Base-by-base conservation (phyloP, 192 early-diverging fungal genomes). In the Coemansia nantahalensis region DNA sequence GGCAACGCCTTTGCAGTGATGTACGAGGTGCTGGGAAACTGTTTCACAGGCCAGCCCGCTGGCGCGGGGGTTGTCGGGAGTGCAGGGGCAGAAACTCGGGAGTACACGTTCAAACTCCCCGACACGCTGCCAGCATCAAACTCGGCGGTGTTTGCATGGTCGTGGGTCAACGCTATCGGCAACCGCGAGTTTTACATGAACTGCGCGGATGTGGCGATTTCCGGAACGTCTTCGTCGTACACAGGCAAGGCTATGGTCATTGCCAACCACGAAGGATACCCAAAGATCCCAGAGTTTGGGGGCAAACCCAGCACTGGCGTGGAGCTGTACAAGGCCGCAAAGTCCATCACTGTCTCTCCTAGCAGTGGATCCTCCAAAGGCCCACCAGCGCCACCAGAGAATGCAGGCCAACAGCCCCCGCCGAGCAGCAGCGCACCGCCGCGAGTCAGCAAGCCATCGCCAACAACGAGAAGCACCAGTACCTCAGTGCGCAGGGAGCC, bases 181-280 rank as follows among this genome's bases (percentile, higher is more conserved):
- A 81, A 84, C 54, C 69, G 79, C 37, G 84, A 86, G 56, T 86
- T 78, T 48, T 89, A 89, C 63, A 84, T 81, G 80, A 81, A 83
- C 51, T 87, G 86, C 51, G 86, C 54, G 0, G 66, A 69, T 31
- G 39, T 69, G 6, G 36, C 48, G 14, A 57, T 69, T 38, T 35
- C 22, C 5, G 59, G 54, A 4, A 33, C 54, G 11, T 40, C 35
- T 16, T 53, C 53, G 1, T 53, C 30, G 4, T 46, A 59, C 19
- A 62, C 53, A n/a, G 54, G 59, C n/a, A 32, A 32, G 8, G 45
- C 39, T 12, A 62, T 69, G 53, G 49, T 54, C 1, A 30, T 62
- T 36, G 45, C 40, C 33, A 69, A 69, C 35, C 62, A 69, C 22
- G 19, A 28, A 4, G 54, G 39, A 4, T 58, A 54, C 16, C 53